Conservation (phyloP, 2,329 filamentous ascomycete species). For the Calonectria henricotiae region DNA sequence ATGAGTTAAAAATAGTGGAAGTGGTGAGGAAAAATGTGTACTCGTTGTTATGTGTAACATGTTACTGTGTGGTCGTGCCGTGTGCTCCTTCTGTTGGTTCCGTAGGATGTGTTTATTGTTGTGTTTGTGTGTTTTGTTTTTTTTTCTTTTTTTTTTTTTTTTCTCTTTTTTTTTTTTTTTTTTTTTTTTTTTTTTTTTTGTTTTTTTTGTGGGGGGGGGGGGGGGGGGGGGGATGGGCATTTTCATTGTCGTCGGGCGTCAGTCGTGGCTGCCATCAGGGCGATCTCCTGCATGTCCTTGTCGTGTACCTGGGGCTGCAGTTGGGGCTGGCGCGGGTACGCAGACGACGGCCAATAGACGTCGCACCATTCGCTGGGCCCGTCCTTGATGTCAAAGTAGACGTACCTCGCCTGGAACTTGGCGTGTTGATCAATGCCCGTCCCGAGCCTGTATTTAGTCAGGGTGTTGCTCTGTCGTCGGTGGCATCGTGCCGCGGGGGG, state of each 20-base stretch:
- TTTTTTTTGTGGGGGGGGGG: too few relatives aligned
- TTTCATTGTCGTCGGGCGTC: slow-evolving; percentile 8
- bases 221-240: not conserved
- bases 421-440: slow-evolving; percentile 21
- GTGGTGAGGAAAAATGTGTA: too few relatives aligned
- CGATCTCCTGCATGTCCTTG: slow-evolving; percentile 2
- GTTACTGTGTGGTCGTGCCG: too few relatives aligned
- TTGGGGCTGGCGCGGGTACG: slow-evolving; percentile 14
- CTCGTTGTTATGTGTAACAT: too few relatives aligned
- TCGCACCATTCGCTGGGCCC: slow-evolving; percentile 27
- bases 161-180: too few relatives aligned
- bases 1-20: too few relatives aligned
- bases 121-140: too few relatives aligned
- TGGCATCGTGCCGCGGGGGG: slow-evolving; percentile 1
- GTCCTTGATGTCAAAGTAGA: slow-evolving; percentile 30
- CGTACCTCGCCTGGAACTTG: slow-evolving; percentile 23
- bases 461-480: not conserved
- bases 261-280: not conserved
- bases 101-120: too few relatives aligned
- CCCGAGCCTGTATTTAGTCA: slow-evolving; percentile 6
- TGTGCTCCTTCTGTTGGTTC: too few relatives aligned
- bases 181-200: too few relatives aligned
- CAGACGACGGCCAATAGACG: slow-evolving; percentile 17
- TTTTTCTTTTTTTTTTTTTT: too few relatives aligned
- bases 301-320: slow-evolving; percentile 6